Conservation (phyloP, 352 stramenopile species). For the Phytophthora meadii region DNA sequence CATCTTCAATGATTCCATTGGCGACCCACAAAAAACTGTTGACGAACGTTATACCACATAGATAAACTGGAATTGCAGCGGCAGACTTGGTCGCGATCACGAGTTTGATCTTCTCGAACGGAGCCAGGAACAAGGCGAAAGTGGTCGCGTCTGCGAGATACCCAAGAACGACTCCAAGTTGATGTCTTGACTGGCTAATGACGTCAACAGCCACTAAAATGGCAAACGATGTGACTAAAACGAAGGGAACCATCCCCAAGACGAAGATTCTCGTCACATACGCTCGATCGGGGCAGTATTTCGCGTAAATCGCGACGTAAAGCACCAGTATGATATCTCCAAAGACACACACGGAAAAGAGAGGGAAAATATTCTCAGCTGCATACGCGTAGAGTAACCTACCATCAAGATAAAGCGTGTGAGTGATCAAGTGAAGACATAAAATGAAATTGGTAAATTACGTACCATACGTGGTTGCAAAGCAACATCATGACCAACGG, state of each 20-base stretch:
- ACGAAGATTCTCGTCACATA: slow-evolving; percentile 25
- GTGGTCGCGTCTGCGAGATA: slow-evolving; percentile 32
- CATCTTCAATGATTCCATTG: slow-evolving; percentile 54
- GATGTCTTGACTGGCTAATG: slow-evolving; percentile 30
- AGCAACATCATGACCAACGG: slow-evolving; percentile 31
- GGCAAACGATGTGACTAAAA: slow-evolving; percentile 26
- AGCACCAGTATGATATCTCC: slow-evolving; percentile 25
- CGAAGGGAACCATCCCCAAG: slow-evolving; percentile 5
- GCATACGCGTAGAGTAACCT: slow-evolving; percentile 39
- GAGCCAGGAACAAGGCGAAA: slow-evolving; percentile 38
- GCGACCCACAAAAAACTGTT: slow-evolving; percentile 66
- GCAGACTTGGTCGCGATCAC: slow-evolving; percentile 35
- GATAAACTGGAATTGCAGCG: slow-evolving; percentile 54
- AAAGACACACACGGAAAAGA: slow-evolving; percentile 36
- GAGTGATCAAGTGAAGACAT: too few relatives aligned
- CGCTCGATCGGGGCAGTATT: slow-evolving; percentile 22
- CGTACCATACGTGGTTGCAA: slow-evolving; percentile 41
- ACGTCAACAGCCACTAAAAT: slow-evolving; percentile 20
- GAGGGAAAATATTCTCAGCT: slow-evolving; percentile 33
- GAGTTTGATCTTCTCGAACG: slow-evolving; percentile 38
- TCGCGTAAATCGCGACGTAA: slow-evolving; percentile 34
- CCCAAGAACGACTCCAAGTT: slow-evolving; percentile 22
- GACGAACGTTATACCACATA: slow-evolving; percentile 48
- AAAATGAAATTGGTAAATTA: neutral
- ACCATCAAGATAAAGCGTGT: too few relatives aligned